These are phyloP conservation scores for Colletotrichum orbiculare DNA, from an alignment of 2,329 filamentous ascomycete genomes.

Conservation along the genomic window DNA sequence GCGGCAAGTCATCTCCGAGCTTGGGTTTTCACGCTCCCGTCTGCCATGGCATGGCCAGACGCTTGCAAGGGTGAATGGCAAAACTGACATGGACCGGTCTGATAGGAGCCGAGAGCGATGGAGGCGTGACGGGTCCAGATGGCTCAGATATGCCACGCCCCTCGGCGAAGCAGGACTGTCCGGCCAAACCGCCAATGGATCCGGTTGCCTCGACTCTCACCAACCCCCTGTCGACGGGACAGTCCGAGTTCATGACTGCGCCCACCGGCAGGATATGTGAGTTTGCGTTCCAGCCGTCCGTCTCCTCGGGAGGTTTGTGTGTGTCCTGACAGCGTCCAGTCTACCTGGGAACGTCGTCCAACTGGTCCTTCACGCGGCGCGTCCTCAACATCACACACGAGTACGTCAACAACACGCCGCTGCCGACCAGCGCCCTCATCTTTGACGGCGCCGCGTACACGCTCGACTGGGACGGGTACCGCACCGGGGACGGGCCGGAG, in stretches of 20 bases:
- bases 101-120: slow-evolving; percentile 17
- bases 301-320: slow-evolving; percentile 7
- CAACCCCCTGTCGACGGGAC: slow-evolving; percentile 55
- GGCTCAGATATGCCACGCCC: slow-evolving; percentile 3
- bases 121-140: slow-evolving; percentile 4
- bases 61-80: too few species aligned
- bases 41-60: too few species aligned
- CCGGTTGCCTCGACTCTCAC: slow-evolving; percentile 47
- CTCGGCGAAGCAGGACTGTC: slow-evolving; percentile 6
- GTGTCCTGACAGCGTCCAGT: slow-evolving; percentile 43
- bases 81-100: neutral
- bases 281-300: slow-evolving; percentile 36
- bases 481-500: slow-evolving; percentile 24
- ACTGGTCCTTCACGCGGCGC: slow-evolving; percentile 64
- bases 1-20: slow-evolving; percentile 5
- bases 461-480: slow-evolving; percentile 59
- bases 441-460: slow-evolving; percentile 65
- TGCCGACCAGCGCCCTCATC: slow-evolving; percentile 55
- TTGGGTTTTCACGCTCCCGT: too few species aligned
- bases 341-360: slow-evolving; percentile 66
- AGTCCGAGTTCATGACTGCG: slow-evolving; percentile 54
- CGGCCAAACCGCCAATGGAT: slow-evolving; percentile 37
- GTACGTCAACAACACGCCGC: slow-evolving; percentile 53
- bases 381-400: slow-evolving; percentile 61
- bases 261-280: slow-evolving; percentile 55